Evolutionary conservation across 306 rosid species (phyloP).

Genomic region (Cicer yamashitae): DNA sequence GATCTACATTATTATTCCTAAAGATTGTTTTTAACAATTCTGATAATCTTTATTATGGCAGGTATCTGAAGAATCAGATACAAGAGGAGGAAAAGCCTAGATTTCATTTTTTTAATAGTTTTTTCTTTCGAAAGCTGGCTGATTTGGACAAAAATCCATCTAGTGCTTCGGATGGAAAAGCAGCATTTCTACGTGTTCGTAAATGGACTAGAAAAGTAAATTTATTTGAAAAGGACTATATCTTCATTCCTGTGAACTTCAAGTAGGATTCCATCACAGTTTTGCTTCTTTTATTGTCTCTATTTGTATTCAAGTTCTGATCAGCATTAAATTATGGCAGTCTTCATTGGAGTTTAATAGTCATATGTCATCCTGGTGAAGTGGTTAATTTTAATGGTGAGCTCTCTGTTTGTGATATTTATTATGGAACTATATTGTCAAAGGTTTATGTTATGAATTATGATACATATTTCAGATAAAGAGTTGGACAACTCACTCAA

Average conservation of each 20-base stretch:
- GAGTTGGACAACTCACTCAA: constrained; percentile 57
- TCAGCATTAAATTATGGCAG: constrained; percentile 51
- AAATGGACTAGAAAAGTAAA: constrained; percentile 96
- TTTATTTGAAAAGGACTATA: constrained; percentile 84
- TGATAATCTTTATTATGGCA: constrained; percentile 44
- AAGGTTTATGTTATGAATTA: constrained; percentile 35
- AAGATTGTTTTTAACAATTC: constrained; percentile 31
- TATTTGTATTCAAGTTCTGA: constrained; percentile 48
- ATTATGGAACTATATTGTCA: constrained; percentile 33
- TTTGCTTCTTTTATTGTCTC: constrained; percentile 40
- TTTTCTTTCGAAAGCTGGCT: constrained; percentile 94
- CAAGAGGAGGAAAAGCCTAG: constrained; percentile 69
- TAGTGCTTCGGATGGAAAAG: constrained; percentile 85
- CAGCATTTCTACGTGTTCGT: constrained; percentile 93
- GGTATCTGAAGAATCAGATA: constrained; percentile 85
- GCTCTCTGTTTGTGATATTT: constrained; percentile 39
- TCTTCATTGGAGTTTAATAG: constrained; percentile 93
- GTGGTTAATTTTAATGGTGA: constrained; percentile 72
- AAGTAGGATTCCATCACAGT: constrained; percentile 58
- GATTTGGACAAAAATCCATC: constrained; percentile 98
- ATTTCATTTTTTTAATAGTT: constrained; percentile 91
- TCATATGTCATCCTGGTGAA: constrained; percentile 93
- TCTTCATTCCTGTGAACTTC: constrained; percentile 96
- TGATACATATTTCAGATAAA: constrained; percentile 58
- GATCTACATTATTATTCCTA: constrained; percentile 1